Percentiles rank a stretch among this genome's conserved stretches.
These are phyloP conservation scores for Solanum rostratum DNA, from an alignment of 257 asterid genomes.

Conservation along the genomic window DNA sequence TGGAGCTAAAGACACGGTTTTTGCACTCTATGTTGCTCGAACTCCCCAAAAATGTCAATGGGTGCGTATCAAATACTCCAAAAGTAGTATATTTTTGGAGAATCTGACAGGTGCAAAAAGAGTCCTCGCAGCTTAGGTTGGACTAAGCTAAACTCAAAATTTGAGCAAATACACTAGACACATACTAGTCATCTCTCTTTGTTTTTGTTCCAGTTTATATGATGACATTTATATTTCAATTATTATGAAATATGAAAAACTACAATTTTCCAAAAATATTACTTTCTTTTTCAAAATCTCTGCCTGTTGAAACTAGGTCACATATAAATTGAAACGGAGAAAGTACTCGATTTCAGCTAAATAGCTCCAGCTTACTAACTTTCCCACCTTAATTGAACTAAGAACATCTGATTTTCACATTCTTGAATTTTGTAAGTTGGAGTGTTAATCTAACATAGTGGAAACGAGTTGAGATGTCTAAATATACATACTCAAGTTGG, in stretches of 20 bases:
- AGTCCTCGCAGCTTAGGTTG: neutral
- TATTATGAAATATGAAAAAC: neutral
- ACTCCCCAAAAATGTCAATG: too few relatives aligned
- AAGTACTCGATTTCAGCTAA: neutral
- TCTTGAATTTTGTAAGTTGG: neutral
- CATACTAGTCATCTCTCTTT: neutral
- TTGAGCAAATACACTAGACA: neutral
- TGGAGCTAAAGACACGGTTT: neutral
- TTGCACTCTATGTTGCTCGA: neutral
- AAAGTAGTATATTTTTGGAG: too few relatives aligned
- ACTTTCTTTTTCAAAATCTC: neutral
- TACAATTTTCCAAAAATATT: neutral
- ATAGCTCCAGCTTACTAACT: neutral
- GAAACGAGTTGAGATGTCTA: neutral
- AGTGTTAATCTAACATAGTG: neutral
- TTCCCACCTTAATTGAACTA: neutral
- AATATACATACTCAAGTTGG: neutral
- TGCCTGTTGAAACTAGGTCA: neutral
- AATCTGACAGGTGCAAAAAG: too few relatives aligned
- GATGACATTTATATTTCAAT: neutral
- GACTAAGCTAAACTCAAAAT: neutral
- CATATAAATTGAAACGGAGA: neutral
- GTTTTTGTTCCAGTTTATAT: too few relatives aligned
- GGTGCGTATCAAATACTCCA: too few relatives aligned
- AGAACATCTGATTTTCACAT: neutral